phyloP scores from a whole-genome alignment of 176 grass and related monocot species.

The Phoenix roebelenii region DNA sequence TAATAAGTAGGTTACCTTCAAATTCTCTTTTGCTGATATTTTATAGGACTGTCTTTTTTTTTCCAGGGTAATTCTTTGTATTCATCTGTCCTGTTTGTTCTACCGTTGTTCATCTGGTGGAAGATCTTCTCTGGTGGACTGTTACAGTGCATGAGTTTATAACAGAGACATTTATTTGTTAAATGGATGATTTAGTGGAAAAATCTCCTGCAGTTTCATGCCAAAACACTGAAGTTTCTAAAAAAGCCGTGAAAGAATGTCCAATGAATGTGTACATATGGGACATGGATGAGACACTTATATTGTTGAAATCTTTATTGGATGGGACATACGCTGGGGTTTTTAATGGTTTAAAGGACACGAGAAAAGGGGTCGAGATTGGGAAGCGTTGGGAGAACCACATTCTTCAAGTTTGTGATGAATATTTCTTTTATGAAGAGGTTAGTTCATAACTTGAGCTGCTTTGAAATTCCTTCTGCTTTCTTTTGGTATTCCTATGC shows the following conservation, averaged over 20 bases:
- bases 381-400: conserved; percentile 83
- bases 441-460: conserved; percentile 25
- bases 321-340: conserved; percentile 61
- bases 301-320: conserved; percentile 78
- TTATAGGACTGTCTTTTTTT: no score
- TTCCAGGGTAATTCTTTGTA: no score
- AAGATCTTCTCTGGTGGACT: no score
- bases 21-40: no score
- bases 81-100: no score
- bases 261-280: conserved; percentile 54
- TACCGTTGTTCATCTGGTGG: no score
- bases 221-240: neutral
- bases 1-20: no score
- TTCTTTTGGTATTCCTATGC: neutral
- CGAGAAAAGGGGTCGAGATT: conserved; percentile 43
- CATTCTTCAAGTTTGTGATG: conserved; percentile 76
- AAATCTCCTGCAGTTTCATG: neutral
- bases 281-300: conserved; percentile 98
- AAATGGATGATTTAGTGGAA: conserved; percentile 21
- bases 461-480: neutral
- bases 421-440: conserved; percentile 82
- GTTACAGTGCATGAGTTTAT: conserved; percentile 3
- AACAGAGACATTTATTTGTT: neutral
- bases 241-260: conserved; percentile 8
- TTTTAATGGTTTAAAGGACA: conserved; percentile 66